Percentiles rank a stretch among this genome's conserved stretches.
These are phyloP conservation scores for Vitis hybrid DNA, from an alignment of 177 flowering plant genomes.

Conservation along the genomic window DNA sequence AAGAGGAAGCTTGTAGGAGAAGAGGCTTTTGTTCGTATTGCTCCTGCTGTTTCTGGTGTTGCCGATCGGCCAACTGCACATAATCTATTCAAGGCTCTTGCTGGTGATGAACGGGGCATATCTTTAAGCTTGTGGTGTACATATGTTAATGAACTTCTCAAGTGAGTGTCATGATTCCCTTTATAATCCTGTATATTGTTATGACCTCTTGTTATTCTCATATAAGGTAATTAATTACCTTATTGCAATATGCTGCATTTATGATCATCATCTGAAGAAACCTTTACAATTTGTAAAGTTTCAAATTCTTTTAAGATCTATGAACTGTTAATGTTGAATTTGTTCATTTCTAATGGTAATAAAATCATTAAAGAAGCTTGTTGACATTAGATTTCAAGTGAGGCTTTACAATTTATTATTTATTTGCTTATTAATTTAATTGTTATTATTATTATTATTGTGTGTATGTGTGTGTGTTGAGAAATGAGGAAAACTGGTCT, in stretches of 20 bases:
- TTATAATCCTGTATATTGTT: not conserved
- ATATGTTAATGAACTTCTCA: constrained; percentile 73
- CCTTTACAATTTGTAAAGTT: not conserved
- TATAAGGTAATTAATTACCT: not conserved
- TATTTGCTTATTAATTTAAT: too few relatives aligned
- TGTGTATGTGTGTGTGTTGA: too few relatives aligned
- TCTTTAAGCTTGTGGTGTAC: constrained; percentile 68
- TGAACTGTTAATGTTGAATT: not conserved
- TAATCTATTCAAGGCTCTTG: constrained; percentile 84
- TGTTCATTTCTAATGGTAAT: not conserved
- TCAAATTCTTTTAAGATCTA: not conserved
- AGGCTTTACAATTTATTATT: too few relatives aligned
- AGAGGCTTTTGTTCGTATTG: constrained; percentile 89
- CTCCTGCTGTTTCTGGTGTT: constrained; percentile 88
- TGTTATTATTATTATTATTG: too few relatives aligned
- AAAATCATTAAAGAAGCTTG: not conserved
- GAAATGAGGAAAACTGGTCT: too few relatives aligned
- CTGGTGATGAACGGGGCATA: constrained; percentile 67
- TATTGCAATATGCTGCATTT: not conserved
- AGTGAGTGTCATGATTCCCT: constrained; percentile 41
- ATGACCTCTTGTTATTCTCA: not conserved
- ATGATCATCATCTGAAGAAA: not conserved
- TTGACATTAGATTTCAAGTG: too few relatives aligned
- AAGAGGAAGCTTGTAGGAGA: constrained; percentile 69
- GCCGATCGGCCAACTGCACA: constrained; percentile 89